A percentile compares a stretch with the other conserved stretches of the same genome.
Conservation (phyloP, 129 eudicot species). For the Escallonia herrerae region DNA sequence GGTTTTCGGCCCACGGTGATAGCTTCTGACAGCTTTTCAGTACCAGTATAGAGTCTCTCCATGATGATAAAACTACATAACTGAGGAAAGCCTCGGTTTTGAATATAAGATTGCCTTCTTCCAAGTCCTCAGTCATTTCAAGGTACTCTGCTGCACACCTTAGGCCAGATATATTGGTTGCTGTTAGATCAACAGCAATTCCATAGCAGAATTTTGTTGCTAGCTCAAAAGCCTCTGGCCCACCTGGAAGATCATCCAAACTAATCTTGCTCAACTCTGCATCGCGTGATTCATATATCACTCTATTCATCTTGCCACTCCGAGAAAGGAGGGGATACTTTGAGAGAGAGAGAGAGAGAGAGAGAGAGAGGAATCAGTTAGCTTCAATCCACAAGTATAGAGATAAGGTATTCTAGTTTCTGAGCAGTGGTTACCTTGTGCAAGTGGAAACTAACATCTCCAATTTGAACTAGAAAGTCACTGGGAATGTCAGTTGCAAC, state of each 20-base stretch:
- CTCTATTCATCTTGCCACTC: slow-evolving; percentile 77
- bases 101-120: slow-evolving; percentile 85
- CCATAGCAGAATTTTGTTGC: slow-evolving; percentile 94
- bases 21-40: slow-evolving; percentile 68
- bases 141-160: slow-evolving; percentile 88
- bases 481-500: slow-evolving; percentile 84
- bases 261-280: slow-evolving; percentile 38
- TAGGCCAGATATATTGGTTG: slow-evolving; percentile 62
- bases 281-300: slow-evolving; percentile 58
- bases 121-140: slow-evolving; percentile 94
- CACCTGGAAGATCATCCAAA: slow-evolving; percentile 80
- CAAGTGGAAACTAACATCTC: slow-evolving; percentile 74
- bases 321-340: slow-evolving; percentile 77
- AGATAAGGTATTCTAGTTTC: background rate
- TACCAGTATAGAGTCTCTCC: slow-evolving; percentile 84
- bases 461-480: slow-evolving; percentile 76
- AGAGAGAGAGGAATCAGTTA: background rate
- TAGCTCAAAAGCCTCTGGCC: slow-evolving; percentile 71
- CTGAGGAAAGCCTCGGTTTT: slow-evolving; percentile 88
- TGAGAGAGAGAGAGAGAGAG: background rate
- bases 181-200: slow-evolving; percentile 62
- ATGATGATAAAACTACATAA: slow-evolving; percentile 72
- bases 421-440: slow-evolving; percentile 57
- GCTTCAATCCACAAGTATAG: background rate
- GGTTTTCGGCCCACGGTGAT: slow-evolving; percentile 93